Conservation (phyloP, 1,284 basidiomycete species). For the Puccinia triticina region DNA sequence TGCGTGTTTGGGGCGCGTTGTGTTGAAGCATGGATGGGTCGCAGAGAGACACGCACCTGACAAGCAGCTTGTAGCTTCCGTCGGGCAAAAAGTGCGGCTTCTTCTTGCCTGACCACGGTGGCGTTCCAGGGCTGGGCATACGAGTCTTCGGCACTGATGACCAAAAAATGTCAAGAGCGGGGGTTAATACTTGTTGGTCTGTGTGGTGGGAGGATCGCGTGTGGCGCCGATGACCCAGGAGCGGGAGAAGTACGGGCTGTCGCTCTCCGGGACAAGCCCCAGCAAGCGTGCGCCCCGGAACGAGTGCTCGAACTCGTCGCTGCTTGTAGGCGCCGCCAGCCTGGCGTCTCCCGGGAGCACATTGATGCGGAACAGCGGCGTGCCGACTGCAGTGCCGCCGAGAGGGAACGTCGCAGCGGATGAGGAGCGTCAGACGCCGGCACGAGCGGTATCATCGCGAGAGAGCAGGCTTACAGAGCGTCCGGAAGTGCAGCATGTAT, state of each 20-base stretch:
- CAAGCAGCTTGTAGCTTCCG: constrained; percentile 4
- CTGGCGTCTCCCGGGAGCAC: not conserved
- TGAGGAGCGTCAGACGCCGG: too few species aligned
- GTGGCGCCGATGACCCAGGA: not conserved
- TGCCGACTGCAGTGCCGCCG: too few species aligned
- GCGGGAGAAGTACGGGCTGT: not conserved
- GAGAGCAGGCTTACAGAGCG: too few species aligned
- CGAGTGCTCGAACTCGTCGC: not conserved
- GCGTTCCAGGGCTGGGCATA: not conserved
- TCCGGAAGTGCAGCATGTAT: too few species aligned
- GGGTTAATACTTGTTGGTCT: too few species aligned
- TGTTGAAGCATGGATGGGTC: too few species aligned
- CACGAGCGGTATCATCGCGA: too few species aligned
- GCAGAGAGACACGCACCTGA: not conserved
- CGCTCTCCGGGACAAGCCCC: not conserved
- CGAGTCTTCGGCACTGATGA: not conserved
- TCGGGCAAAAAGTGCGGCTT: not conserved
- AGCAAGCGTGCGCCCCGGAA: not conserved
- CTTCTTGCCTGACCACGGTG: not conserved
- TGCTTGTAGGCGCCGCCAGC: not conserved
- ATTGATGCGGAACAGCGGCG: not conserved
- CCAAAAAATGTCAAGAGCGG: too few species aligned
- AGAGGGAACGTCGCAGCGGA: too few species aligned
- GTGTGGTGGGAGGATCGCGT: not conserved
- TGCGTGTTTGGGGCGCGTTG: too few species aligned